phyloP scores from a whole-genome alignment of 176 grass and related monocot genomes.

The Triticum turgidum region DNA sequence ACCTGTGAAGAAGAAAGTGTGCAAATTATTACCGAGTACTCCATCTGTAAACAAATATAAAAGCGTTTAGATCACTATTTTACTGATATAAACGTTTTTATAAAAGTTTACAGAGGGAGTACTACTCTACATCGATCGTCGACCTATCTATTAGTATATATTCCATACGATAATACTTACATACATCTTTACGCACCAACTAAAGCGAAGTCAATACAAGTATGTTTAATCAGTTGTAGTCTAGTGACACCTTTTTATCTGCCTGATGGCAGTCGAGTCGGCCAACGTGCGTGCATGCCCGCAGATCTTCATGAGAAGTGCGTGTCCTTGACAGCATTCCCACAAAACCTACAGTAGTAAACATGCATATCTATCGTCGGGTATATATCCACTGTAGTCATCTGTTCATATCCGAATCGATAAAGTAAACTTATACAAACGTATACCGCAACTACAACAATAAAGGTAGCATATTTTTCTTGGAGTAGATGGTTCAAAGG shows the following conservation, averaged over 20 bases:
- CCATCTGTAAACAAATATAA: no score
- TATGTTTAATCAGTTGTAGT: not conserved
- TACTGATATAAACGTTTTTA: no score
- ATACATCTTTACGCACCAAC: not conserved
- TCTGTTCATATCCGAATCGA: not conserved
- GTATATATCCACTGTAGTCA: not conserved
- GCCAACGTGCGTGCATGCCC: not conserved
- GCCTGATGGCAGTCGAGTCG: not conserved
- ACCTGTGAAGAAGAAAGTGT: not conserved
- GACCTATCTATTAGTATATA: not conserved
- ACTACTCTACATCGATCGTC: not conserved
- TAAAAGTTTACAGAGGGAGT: no score
- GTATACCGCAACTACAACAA: slow-evolving; percentile 4
- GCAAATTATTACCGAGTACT: not conserved
- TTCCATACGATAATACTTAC: not conserved
- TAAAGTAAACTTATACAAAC: not conserved
- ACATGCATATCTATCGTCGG: not conserved
- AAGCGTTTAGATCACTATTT: no score
- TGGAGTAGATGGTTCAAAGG: slow-evolving; percentile 16
- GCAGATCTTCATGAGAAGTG: no score
- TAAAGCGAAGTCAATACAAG: not conserved
- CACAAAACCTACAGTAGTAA: not conserved
- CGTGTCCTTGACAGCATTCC: not conserved
- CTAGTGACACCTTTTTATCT: not conserved
- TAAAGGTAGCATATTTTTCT: not conserved